Conservation (phyloP, 116 monocot genomes). For the Phalaenopsis hybrid region DNA sequence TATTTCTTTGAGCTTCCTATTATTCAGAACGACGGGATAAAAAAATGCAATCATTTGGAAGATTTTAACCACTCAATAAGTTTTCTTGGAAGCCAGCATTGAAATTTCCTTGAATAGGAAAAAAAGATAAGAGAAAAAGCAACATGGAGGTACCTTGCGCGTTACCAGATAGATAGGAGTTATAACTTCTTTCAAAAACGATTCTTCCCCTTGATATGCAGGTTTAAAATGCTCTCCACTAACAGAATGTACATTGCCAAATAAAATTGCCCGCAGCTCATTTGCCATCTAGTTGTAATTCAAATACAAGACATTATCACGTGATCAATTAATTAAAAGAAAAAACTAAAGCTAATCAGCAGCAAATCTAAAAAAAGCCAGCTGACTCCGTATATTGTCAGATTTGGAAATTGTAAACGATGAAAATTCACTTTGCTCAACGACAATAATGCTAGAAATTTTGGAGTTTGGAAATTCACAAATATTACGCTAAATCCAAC, state of each 20-base stretch:
- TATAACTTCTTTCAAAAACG: conserved; percentile 63
- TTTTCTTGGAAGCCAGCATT: neutral
- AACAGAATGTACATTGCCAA: conserved; percentile 33
- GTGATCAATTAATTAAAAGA: neutral
- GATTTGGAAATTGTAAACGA: neutral
- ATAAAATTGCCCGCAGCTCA: conserved; percentile 49
- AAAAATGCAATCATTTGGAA: conserved; percentile 6
- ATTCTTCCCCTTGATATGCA: conserved; percentile 47
- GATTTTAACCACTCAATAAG: conserved; percentile 4
- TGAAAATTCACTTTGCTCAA: neutral
- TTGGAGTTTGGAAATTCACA: neutral
- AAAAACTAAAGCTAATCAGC: neutral
- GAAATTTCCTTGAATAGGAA: neutral
- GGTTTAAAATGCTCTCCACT: conserved; percentile 49
- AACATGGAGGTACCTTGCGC: conserved; percentile 43
- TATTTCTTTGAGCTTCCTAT: conserved; percentile 81
- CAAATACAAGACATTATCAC: conserved; percentile 2
- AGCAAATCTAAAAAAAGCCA: neutral
- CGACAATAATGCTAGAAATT: neutral
- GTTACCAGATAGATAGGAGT: conserved; percentile 78
- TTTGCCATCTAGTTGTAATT: conserved; percentile 62
- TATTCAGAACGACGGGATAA: conserved; percentile 18
- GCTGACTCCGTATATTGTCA: neutral
- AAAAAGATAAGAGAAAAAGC: neutral
- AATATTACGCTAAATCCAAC: neutral